phyloP scores from a whole-genome alignment of 768 basidiomycete genomes.

The Filobasidium floriforme region DNA sequence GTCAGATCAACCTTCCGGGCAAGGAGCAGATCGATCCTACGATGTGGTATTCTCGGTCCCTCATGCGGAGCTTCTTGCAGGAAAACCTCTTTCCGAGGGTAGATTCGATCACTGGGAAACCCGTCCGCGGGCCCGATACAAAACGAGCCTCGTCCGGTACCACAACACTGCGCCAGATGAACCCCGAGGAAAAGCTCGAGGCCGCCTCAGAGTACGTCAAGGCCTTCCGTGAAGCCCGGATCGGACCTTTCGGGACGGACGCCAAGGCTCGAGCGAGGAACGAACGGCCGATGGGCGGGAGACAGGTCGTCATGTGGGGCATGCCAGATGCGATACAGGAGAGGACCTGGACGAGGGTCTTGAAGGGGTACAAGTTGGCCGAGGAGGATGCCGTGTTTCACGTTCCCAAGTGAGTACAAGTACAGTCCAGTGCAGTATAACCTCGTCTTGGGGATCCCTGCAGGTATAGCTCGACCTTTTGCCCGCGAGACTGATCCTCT shows the following conservation, averaged over 20 bases:
- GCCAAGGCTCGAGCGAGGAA: not conserved
- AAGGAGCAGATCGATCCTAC: not conserved
- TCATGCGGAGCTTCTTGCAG: not conserved
- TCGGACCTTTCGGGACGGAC: conserved; percentile 1
- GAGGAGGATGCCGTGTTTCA: not conserved
- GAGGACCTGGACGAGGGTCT: not conserved
- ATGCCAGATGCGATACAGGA: not conserved
- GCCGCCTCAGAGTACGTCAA: not conserved
- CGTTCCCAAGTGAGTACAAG: conserved; percentile 2
- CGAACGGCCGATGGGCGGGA: not conserved
- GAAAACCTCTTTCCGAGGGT: not conserved
- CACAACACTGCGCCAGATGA: not conserved
- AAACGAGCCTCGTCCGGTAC: too few relatives aligned
- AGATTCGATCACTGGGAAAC: not conserved
- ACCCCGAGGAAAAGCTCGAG: not conserved
- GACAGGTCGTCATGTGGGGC: conserved; percentile 10
- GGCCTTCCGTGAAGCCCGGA: conserved; percentile 1
- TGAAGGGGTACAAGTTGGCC: conserved; percentile 7
- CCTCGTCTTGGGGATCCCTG: too few relatives aligned
- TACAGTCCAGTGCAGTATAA: too few relatives aligned
- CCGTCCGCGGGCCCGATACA: not conserved
- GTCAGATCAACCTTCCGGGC: not conserved
- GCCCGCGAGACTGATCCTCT: too few relatives aligned
- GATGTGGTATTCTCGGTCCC: not conserved
- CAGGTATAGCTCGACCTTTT: too few relatives aligned